These are phyloP conservation scores for Aspergillus amoenus DNA, from an alignment of 2,329 filamentous ascomycete species.

Conservation along the genomic window DNA sequence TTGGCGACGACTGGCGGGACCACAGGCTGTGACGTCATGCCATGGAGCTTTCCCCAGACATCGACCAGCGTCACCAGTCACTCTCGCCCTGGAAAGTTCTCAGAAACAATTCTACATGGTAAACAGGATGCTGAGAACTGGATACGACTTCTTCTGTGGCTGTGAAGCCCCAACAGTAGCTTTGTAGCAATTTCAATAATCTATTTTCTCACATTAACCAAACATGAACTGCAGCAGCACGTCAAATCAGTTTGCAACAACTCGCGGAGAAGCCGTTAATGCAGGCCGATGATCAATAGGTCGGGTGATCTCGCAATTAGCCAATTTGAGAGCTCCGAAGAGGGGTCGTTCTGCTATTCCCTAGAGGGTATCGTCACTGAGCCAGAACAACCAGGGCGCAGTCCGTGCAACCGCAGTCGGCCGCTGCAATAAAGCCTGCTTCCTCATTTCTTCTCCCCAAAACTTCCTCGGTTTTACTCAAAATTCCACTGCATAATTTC, in stretches of 20 bases:
- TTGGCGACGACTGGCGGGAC: neutral
- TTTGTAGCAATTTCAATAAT: neutral
- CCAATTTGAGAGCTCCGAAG: constrained; percentile 4
- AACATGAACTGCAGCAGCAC: too few species aligned
- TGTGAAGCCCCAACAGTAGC: neutral
- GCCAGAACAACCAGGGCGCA: neutral
- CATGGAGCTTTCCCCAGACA: constrained; percentile 6
- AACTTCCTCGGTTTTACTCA: neutral
- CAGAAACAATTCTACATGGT: neutral
- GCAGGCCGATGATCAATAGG: constrained; percentile 2
- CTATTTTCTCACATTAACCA: neutral
- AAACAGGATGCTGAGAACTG: neutral
- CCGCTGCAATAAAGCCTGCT: constrained; percentile 2
- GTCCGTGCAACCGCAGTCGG: constrained; percentile 10
- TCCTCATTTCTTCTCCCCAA: neutral
- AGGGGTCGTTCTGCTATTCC: constrained; percentile 10
- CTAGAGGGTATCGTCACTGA: constrained; percentile 2
- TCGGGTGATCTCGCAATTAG: constrained; percentile 7
- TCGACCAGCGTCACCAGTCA: neutral
- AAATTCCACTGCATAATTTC: neutral
- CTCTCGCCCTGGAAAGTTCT: neutral
- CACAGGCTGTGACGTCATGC: neutral
- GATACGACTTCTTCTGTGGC: neutral
- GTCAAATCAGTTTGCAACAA: neutral
- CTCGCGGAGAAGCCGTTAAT: neutral